Percentiles rank a stretch among this genome's conserved stretches.
These are phyloP conservation scores for Carallia brachiata DNA, from an alignment of 345 rosid species.

Conservation along the genomic window DNA sequence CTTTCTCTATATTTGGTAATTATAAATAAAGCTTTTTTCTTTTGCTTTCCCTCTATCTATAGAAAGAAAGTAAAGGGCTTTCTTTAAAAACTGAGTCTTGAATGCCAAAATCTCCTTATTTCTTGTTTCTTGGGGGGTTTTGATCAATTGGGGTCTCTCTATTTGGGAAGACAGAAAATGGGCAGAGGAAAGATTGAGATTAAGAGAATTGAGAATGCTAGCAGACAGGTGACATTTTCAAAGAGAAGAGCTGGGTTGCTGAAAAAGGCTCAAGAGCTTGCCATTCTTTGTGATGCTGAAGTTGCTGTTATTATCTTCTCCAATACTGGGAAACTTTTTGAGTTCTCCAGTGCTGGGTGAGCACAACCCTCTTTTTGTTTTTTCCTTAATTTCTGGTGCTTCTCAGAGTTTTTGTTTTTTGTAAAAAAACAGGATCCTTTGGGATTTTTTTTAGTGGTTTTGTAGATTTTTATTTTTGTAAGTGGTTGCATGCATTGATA, in stretches of 20 bases:
- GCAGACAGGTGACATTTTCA: conserved; percentile 96
- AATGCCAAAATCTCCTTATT: not conserved
- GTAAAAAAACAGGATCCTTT: not conserved
- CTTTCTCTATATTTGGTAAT: conserved; percentile 43
- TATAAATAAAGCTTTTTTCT: conserved; percentile 28
- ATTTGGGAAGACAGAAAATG: conserved; percentile 32
- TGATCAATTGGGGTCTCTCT: conserved; percentile 12
- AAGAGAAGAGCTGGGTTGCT: conserved; percentile 90
- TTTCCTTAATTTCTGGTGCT: no score
- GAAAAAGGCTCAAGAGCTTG: conserved; percentile 83
- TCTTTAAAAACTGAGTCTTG: conserved; percentile 3
- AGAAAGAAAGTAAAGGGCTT: conserved; percentile 2
- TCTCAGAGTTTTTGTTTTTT: not conserved
- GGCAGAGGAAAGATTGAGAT: conserved; percentile 96
- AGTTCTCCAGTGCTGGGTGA: conserved; percentile 79
- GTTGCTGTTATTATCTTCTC: conserved; percentile 93
- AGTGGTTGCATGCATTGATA: conserved; percentile 12
- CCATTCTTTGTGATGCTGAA: conserved; percentile 91
- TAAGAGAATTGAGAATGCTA: conserved; percentile 89
- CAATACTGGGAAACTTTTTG: conserved; percentile 86
- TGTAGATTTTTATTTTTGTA: not conserved
- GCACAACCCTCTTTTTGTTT: not conserved
- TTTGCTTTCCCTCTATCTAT: conserved; percentile 1
- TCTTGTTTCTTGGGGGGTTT: conserved; percentile 1
- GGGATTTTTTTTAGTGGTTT: not conserved